phyloP scores from a whole-genome alignment of 2,329 filamentous ascomycete species.

The Pseudogymnoascus sp. region DNA sequence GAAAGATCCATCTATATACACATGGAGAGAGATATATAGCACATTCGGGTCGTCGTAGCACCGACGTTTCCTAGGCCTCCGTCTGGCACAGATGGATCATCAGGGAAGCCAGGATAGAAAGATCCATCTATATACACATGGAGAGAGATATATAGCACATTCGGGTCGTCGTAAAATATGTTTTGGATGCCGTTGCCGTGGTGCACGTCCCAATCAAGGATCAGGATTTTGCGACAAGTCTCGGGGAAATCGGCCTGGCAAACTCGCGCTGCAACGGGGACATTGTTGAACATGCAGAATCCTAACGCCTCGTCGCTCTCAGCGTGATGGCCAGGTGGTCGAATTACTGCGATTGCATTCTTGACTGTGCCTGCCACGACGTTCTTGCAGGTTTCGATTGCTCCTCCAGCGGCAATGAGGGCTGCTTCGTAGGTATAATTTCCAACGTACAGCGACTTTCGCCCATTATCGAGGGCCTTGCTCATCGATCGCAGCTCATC shows the following conservation, averaged over 20 bases:
- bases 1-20: constrained; percentile 74
- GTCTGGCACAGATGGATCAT: constrained; percentile 49
- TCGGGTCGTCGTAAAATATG: constrained; percentile 90
- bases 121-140: constrained; percentile 77
- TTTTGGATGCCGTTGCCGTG: constrained; percentile 91
- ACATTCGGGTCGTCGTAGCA: constrained; percentile 84
- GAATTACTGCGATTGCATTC: constrained; percentile 91
- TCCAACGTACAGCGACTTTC: constrained; percentile 77
- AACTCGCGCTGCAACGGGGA: constrained; percentile 81
- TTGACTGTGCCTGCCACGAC: constrained; percentile 77
- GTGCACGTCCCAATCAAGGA: constrained; percentile 83
- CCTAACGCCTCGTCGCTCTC: constrained; percentile 81
- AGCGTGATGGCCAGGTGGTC: constrained; percentile 91
- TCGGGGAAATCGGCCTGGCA: constrained; percentile 77
- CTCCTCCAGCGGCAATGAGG: constrained; percentile 77
- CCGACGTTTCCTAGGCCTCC: constrained; percentile 54
- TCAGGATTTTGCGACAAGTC: constrained; percentile 76
- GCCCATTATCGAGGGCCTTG: constrained; percentile 48
- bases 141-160: constrained; percentile 89
- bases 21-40: constrained; percentile 89
- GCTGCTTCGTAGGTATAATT: constrained; percentile 73
- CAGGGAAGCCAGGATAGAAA: constrained; percentile 72
- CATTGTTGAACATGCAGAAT: constrained; percentile 97
- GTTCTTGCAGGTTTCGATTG: constrained; percentile 87
- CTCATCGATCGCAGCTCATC: constrained; percentile 63